Evolutionary conservation across 1,139 yeast species (phyloP).

Genomic region (Kodamaea plutei): DNA sequence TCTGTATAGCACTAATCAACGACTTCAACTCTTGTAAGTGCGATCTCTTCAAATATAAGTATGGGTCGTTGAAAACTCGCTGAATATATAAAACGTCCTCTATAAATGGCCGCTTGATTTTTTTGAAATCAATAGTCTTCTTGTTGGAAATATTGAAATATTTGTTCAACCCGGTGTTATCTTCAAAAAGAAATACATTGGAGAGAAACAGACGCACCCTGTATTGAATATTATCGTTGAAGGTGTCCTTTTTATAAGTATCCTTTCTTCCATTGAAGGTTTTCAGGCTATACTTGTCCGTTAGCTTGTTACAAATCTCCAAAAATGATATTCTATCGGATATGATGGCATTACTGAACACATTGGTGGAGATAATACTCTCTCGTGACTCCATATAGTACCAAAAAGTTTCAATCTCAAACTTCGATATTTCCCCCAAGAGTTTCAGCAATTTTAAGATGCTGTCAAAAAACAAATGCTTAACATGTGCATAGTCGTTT

Average conservation of each 20-base stretch:
- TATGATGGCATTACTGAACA: conserved; percentile 27
- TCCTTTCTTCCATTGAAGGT: conserved; percentile 20
- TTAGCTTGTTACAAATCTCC: conserved; percentile 36
- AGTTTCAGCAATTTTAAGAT: conserved; percentile 20
- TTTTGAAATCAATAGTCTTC: conserved; percentile 19
- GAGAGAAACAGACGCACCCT: conserved; percentile 36
- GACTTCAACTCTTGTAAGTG: conserved; percentile 21
- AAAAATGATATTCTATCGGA: conserved; percentile 38
- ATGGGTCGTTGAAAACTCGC: conserved; percentile 36
- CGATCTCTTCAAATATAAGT: conserved; percentile 23
- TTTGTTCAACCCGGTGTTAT: conserved; percentile 45
- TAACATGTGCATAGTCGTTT: conserved; percentile 13
- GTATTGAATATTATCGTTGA: conserved; percentile 35
- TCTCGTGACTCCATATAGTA: conserved; percentile 33
- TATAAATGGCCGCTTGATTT: conserved; percentile 24
- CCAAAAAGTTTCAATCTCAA: conserved; percentile 31
- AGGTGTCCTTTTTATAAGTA: conserved; percentile 35
- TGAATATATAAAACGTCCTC: conserved; percentile 32
- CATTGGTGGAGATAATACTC: conserved; percentile 15
- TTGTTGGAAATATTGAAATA: conserved; percentile 33
- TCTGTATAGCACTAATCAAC: conserved; percentile 21
- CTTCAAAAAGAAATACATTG: conserved; percentile 35
- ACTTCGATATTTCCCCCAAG: conserved; percentile 20
- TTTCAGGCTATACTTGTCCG: conserved; percentile 27
- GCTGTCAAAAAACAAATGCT: conserved; percentile 22